Base-by-base conservation (phyloP, 805 yeast genomes). In the Metschnikowia bowlesiae region DNA sequence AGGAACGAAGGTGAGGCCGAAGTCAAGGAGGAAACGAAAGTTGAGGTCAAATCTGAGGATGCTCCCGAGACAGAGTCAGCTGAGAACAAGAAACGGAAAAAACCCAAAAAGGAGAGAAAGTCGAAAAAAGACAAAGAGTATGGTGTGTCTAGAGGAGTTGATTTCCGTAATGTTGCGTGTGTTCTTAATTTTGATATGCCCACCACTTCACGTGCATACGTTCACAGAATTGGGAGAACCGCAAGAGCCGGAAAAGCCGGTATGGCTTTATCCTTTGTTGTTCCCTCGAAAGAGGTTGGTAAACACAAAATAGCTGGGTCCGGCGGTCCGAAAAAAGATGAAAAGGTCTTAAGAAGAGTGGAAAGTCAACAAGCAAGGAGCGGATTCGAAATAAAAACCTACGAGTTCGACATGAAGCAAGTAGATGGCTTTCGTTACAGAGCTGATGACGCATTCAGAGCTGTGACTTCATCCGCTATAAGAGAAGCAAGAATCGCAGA, bases 241-340 rank as follows among this genome's bases (percentile, higher is more conserved):
- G 99, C 99, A 5, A 83, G 99, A 70, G 98, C 96, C 7, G 96
- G 97, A 48, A 90, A 89, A 64, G 78, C 94, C 1, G 99, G 99
- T 51, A 91, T 89, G 81, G 87, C 98, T 0, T 76, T 94, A 49
- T 90, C 97, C 14, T 94, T 92, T 71, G 94, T 91, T 16, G 89
- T 92, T 28, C 87, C 94, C 29, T 70, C 74, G 33, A 87, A 84
- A 54, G 91, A 88, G 62, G 84, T 86, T 71, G 97, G 96, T 32
- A 89, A 87, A 62, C 97, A 94, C 70, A 89, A 84, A 65, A 81
- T 84, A 30, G 89, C 98, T 1, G 74, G 83, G 47, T 75, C 88
- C 56, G 66, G 79, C 28, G 77, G 85, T 13, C 84, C 96, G 7
- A 85, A 83, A 64, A 80, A 79, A 56, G 99, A 94, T 68, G 99